Conservation (phyloP, 2,329 filamentous ascomycete genomes). For the Xylaria sp. region DNA sequence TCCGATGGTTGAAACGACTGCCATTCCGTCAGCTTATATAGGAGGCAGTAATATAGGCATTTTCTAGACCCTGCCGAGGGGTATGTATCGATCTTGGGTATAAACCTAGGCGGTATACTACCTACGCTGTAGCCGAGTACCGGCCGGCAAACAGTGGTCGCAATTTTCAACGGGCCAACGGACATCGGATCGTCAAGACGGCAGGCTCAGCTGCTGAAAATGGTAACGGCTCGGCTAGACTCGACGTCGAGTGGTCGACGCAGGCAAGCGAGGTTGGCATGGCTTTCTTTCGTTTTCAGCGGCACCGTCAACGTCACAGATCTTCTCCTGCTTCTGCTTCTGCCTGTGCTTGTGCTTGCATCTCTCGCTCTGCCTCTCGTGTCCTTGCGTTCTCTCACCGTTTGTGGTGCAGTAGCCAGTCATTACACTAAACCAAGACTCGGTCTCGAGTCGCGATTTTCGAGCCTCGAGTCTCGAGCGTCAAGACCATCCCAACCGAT, state of each 20-base stretch:
- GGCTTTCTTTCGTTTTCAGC: constrained; percentile 17
- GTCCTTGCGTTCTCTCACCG: neutral
- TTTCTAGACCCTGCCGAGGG: neutral
- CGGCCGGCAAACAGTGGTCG: constrained; percentile 26
- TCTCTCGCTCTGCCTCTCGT: neutral
- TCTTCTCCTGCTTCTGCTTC: neutral
- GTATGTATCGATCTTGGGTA: constrained; percentile 9
- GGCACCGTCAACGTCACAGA: constrained; percentile 2
- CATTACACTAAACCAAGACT: constrained; percentile 6
- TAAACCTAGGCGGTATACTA: neutral
- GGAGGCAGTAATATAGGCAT: neutral
- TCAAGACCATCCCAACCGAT: constrained; percentile 7
- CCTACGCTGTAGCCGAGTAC: neutral
- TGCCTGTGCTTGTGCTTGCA: too few species aligned
- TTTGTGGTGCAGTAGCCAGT: neutral
- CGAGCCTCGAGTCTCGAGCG: neutral
- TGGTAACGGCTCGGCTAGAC: constrained; percentile 19
- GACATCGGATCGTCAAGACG: constrained; percentile 10
- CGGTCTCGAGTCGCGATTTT: neutral
- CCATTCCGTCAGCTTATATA: neutral
- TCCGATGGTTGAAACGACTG: neutral
- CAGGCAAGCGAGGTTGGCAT: constrained; percentile 23
- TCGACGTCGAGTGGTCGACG: constrained; percentile 20
- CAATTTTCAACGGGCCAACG: neutral
- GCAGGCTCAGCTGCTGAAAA: constrained; percentile 27